Evolutionary conservation across 176 grass and related monocot species (phyloP).

Genomic region (Stipa capillata): DNA sequence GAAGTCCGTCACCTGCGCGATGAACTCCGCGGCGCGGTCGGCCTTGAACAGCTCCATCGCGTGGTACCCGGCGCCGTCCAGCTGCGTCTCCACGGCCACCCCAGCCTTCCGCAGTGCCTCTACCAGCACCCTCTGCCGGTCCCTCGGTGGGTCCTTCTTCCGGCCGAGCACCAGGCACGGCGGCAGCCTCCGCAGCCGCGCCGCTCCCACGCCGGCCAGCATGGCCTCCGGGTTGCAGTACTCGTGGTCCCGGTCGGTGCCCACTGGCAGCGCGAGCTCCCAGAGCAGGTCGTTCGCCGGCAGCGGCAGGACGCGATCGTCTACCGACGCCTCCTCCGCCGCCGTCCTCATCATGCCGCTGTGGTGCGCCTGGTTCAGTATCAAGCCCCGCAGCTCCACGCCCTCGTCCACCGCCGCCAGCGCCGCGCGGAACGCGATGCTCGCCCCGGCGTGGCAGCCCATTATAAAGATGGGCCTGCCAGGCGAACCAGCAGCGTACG

Average conservation of each 20-base stretch:
- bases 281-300: slow-evolving; percentile 71
- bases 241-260: slow-evolving; percentile 68
- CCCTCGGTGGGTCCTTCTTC: slow-evolving; percentile 52
- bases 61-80: slow-evolving; percentile 63
- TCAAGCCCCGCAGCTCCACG: slow-evolving; percentile 44
- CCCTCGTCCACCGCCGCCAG: slow-evolving; percentile 34
- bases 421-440: slow-evolving; percentile 65
- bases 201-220: slow-evolving; percentile 23
- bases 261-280: slow-evolving; percentile 73
- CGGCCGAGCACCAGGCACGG: slow-evolving; percentile 70
- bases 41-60: slow-evolving; percentile 61
- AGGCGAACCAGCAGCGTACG: slow-evolving; percentile 23
- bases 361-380: slow-evolving; percentile 71
- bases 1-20: slow-evolving; percentile 53
- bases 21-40: slow-evolving; percentile 45
- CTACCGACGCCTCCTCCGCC: slow-evolving; percentile 44
- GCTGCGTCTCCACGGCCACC: slow-evolving; percentile 33
- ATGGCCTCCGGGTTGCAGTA: slow-evolving; percentile 55
- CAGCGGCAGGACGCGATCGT: slow-evolving; percentile 68
- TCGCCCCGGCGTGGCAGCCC: slow-evolving; percentile 70
- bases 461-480: slow-evolving; percentile 51
- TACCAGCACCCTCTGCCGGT: slow-evolving; percentile 59
- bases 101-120: slow-evolving; percentile 38
- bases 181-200: slow-evolving; percentile 36
- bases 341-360: slow-evolving; percentile 51